Percentiles rank a stretch among this genome's conserved stretches.
These are phyloP conservation scores for Panicum hallii DNA, from an alignment of 202 grass and related monocot genomes.

Conservation along the genomic window DNA sequence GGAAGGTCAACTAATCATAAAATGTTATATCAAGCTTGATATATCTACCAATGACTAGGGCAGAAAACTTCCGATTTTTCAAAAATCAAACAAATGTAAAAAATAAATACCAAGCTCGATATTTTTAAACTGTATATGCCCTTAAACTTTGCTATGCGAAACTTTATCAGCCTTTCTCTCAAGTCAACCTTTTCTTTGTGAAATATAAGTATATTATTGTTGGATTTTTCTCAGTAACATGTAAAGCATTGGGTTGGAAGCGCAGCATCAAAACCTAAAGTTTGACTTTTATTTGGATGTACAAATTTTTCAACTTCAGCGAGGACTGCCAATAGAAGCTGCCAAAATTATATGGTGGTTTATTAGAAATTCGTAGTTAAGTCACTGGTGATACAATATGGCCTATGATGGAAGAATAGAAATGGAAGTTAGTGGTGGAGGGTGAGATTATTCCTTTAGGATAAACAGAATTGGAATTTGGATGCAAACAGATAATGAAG, in stretches of 20 bases:
- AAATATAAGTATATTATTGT: not conserved
- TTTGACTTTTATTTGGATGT: not conserved
- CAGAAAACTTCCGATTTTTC: not conserved
- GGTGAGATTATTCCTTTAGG: constrained; percentile 50
- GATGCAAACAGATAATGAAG: constrained; percentile 21
- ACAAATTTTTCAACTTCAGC: not conserved
- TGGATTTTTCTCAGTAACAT: not conserved
- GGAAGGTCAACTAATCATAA: not conserved
- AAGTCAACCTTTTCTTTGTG: not conserved
- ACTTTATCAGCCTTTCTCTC: not conserved
- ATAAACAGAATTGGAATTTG: constrained; percentile 40
- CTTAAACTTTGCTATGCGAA: not conserved
- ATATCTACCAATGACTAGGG: not conserved
- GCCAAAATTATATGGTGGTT: not conserved
- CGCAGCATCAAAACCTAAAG: not conserved
- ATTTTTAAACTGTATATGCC: not conserved
- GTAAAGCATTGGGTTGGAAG: not conserved
- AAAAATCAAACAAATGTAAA: not conserved
- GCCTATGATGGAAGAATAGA: constrained; percentile 25
- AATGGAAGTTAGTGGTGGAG: constrained; percentile 23
- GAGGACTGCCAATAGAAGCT: not conserved
- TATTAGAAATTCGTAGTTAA: not conserved
- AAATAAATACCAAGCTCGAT: not conserved
- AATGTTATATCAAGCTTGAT: not conserved
- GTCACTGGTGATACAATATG: not conserved